Evolutionary conservation across 108 stramenopile genomes (phyloP).

Genomic region (Chaetoceros muelleri): DNA sequence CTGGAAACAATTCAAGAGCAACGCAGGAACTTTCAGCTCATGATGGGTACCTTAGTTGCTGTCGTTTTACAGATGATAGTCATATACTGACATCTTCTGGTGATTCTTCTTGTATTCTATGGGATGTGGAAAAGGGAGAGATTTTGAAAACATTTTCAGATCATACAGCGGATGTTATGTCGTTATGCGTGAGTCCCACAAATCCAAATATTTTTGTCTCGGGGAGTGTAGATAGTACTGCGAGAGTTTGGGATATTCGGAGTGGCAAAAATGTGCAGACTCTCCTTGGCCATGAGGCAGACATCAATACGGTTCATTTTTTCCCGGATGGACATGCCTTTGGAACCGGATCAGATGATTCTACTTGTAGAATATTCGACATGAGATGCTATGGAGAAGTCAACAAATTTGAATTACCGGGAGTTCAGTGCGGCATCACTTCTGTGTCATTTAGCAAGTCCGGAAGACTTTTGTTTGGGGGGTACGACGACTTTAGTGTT

Average conservation of each 20-base stretch:
- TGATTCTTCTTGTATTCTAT: constrained; percentile 93
- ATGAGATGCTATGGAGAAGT: constrained; percentile 87
- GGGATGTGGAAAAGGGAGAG: constrained; percentile 86
- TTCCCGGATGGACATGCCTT: constrained; percentile 89
- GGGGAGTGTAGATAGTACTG: constrained; percentile 90
- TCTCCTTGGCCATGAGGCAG: constrained; percentile 89
- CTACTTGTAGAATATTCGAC: constrained; percentile 91
- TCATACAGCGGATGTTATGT: constrained; percentile 95
- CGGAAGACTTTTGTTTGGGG: constrained; percentile 82
- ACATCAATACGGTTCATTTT: constrained; percentile 95
- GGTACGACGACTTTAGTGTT: constrained; percentile 70
- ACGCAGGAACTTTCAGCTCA: constrained; percentile 91
- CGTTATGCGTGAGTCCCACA: constrained; percentile 61
- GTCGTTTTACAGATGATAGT: constrained; percentile 83
- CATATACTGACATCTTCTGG: constrained; percentile 90
- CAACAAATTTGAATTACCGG: constrained; percentile 61
- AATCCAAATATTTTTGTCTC: constrained; percentile 87
- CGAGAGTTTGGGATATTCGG: constrained; percentile 97
- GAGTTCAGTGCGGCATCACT: constrained; percentile 64
- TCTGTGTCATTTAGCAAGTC: constrained; percentile 61
- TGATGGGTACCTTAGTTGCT: constrained; percentile 97
- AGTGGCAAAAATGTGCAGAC: constrained; percentile 69
- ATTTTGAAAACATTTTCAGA: constrained; percentile 79
- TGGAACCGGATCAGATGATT: constrained; percentile 94
- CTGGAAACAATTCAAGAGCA: constrained; percentile 41